phyloP scores from a whole-genome alignment of 176 grass and related monocot genomes.

The Raddia distichophylla region DNA sequence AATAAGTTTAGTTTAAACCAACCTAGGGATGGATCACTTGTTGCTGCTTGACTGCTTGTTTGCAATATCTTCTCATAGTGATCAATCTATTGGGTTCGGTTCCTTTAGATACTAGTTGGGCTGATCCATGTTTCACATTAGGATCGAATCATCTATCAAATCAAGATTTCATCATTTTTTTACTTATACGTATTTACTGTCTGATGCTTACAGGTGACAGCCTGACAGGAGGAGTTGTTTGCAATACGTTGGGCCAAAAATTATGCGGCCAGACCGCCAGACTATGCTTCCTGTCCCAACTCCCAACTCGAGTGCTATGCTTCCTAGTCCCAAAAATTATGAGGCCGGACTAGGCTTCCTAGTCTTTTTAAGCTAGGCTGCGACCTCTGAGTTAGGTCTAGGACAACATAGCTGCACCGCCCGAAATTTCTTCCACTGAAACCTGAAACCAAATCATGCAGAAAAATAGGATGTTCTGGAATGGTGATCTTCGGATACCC shows the following conservation, averaged over 20 bases:
- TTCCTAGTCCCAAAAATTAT: neutral
- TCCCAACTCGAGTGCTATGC: neutral
- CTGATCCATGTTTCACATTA: slow-evolving; percentile 7
- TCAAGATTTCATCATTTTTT: neutral
- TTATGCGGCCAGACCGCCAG: neutral
- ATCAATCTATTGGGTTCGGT: neutral
- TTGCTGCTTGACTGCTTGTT: neutral
- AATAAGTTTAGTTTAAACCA: neutral
- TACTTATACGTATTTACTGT: neutral
- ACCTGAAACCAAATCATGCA: slow-evolving; percentile 23
- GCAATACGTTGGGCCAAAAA: slow-evolving; percentile 15
- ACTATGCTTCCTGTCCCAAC: neutral
- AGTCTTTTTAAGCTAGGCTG: neutral
- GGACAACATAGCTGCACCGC: slow-evolving; percentile 13
- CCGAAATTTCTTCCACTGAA: neutral
- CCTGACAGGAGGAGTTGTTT: neutral
- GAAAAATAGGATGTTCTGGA: slow-evolving; percentile 9
- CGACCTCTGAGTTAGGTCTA: slow-evolving; percentile 9
- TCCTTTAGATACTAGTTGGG: neutral
- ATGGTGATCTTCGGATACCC: slow-evolving; percentile 34
- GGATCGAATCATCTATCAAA: neutral
- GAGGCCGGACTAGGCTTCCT: neutral
- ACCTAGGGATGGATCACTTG: neutral
- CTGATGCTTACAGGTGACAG: slow-evolving; percentile 13
- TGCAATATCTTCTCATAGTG: neutral